Evolutionary conservation across 495 filamentous ascomycete genomes (phyloP).

Genomic region (Neurospora tetrasperma): DNA sequence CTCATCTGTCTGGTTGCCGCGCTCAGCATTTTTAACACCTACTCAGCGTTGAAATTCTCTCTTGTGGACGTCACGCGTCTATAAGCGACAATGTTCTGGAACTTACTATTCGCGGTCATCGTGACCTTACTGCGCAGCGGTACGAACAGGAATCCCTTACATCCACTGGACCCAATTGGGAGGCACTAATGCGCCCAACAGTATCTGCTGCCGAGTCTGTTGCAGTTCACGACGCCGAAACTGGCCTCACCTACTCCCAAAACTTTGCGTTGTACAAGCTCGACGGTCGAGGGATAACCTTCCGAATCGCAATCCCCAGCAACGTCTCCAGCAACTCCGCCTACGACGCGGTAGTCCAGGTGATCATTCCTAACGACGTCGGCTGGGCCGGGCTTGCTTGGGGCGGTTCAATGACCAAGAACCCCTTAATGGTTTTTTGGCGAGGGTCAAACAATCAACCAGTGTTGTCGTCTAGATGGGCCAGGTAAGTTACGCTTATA

Average conservation of each 20-base stretch:
- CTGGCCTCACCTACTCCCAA: slow-evolving; percentile 40
- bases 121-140: slow-evolving; percentile 14
- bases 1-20: neutral
- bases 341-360: slow-evolving; percentile 34
- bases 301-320: slow-evolving; percentile 31
- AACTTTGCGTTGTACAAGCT: slow-evolving; percentile 29
- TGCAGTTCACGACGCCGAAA: slow-evolving; percentile 34
- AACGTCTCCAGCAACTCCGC: slow-evolving; percentile 11
- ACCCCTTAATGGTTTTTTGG: slow-evolving; percentile 32
- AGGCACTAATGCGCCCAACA: slow-evolving; percentile 3
- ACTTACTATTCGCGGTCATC: slow-evolving; percentile 14
- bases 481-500: slow-evolving; percentile 20
- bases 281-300: slow-evolving; percentile 22
- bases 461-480: slow-evolving; percentile 25
- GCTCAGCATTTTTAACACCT: neutral
- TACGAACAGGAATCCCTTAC: neutral
- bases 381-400: slow-evolving; percentile 37
- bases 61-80: neutral
- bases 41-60: neutral
- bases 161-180: neutral
- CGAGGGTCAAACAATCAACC: slow-evolving; percentile 14
- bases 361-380: slow-evolving; percentile 29
- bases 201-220: slow-evolving; percentile 17
- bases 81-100: slow-evolving; percentile 13
- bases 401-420: slow-evolving; percentile 31